Evolutionary conservation across 768 basidiomycete genomes (phyloP).

Genomic region (Trametes cingulata): DNA sequence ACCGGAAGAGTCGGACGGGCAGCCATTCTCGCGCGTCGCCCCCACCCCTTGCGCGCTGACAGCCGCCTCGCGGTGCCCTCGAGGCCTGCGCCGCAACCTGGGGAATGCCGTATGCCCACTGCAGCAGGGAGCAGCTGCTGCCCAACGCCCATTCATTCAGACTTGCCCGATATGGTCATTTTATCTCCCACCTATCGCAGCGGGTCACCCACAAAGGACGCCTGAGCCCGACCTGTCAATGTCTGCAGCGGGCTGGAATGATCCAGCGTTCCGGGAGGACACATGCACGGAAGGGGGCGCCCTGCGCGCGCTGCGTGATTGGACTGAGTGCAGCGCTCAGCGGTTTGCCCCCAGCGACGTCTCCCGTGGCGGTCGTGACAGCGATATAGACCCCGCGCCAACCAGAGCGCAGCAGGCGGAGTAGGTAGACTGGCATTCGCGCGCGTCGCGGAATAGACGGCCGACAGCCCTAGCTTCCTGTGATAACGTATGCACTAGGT

Average conservation of each 20-base stretch:
- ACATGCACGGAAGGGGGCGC: not conserved
- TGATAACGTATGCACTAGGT: not conserved
- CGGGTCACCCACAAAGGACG: conserved; percentile 13
- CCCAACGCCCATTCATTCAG: conserved; percentile 9
- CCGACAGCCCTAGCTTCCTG: not conserved
- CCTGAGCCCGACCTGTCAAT: not conserved
- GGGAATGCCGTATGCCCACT: conserved; percentile 4
- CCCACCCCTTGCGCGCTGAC: not conserved
- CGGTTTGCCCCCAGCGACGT: not conserved
- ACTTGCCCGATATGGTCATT: conserved; percentile 4
- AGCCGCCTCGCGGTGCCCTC: conserved; percentile 10
- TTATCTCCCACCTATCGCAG: conserved; percentile 18
- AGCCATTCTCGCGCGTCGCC: not conserved
- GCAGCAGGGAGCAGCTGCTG: not conserved
- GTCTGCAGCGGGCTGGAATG: not conserved
- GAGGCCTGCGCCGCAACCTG: conserved; percentile 2
- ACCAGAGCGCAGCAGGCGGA: not conserved
- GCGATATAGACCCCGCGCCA: conserved; percentile 13
- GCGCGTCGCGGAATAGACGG: conserved; percentile 10
- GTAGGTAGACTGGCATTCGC: conserved; percentile 12
- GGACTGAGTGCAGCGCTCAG: not conserved
- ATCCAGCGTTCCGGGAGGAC: not conserved
- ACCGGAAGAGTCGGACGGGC: conserved; percentile 2
- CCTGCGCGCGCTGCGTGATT: not conserved
- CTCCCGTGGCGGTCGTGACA: conserved; percentile 3